phyloP scores from a whole-genome alignment of 768 basidiomycete species.

The Hypsizygus marmoreus region DNA sequence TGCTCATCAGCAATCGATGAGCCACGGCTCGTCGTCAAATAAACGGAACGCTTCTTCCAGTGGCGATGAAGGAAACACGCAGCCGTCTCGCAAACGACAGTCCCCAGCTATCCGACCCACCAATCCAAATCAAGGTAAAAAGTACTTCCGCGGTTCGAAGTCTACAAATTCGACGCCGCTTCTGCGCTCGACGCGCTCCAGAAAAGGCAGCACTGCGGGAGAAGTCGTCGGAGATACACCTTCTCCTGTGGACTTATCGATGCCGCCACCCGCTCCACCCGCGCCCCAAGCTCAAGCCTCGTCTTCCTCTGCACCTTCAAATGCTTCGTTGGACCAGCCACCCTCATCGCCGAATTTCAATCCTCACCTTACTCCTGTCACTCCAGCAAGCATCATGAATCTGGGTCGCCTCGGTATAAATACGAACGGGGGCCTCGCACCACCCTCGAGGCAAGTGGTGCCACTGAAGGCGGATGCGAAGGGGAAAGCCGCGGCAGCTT shows the following conservation, averaged over 20 bases:
- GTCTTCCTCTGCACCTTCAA: conserved; percentile 14
- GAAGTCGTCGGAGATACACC: conserved; percentile 61
- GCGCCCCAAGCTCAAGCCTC: conserved; percentile 4
- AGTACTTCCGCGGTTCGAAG: conserved; percentile 38
- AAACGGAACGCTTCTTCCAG: conserved; percentile 64
- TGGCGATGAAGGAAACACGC: conserved; percentile 46
- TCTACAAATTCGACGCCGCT: conserved; percentile 65
- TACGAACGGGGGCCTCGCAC: conserved; percentile 37
- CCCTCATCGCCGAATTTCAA: conserved; percentile 21
- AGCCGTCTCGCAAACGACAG: conserved; percentile 54
- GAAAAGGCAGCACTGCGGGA: conserved; percentile 43
- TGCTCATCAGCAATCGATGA: conserved; percentile 43
- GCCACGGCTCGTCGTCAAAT: conserved; percentile 23
- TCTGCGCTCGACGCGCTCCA: conserved; percentile 45
- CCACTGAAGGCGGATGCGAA: conserved; percentile 16
- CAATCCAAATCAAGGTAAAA: conserved; percentile 25
- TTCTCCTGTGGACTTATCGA: conserved; percentile 84
- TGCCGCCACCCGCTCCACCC: conserved; percentile 81
- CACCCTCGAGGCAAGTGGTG: conserved; percentile 23
- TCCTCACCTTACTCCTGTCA: conserved; percentile 68
- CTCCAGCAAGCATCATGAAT: conserved; percentile 93
- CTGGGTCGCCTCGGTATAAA: conserved; percentile 64
- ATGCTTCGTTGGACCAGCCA: conserved; percentile 4
- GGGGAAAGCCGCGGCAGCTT: conserved; percentile 29
- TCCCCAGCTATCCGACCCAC: conserved; percentile 49